Conservation (phyloP, 768 basidiomycete species). For the Kwoniella bestiolae region DNA sequence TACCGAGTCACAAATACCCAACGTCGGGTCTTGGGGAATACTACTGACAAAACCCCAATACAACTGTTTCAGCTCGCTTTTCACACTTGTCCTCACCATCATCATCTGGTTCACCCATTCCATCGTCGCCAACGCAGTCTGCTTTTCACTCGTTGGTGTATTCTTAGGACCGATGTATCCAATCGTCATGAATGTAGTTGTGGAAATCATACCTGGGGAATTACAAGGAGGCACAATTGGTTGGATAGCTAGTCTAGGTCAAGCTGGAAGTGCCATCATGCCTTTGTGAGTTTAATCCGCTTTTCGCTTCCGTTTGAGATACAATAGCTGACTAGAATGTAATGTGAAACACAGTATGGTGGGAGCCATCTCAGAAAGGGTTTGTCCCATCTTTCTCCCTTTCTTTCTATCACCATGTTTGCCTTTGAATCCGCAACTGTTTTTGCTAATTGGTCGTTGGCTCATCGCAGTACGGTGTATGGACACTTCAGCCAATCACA, state of each 20-base stretch:
- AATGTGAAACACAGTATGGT: too few species aligned
- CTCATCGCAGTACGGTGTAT: slow-evolving; percentile 38
- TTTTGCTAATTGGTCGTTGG: neutral
- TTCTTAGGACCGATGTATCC: slow-evolving; percentile 79
- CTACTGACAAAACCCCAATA: neutral
- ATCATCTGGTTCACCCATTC: slow-evolving; percentile 72
- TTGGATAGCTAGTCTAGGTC: slow-evolving; percentile 56
- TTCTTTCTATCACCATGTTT: neutral
- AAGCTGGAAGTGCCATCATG: slow-evolving; percentile 57
- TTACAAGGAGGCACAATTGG: slow-evolving; percentile 66
- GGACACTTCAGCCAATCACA: slow-evolving; percentile 46
- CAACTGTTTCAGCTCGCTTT: slow-evolving; percentile 22
- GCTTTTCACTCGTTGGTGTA: slow-evolving; percentile 69
- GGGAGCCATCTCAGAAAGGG: slow-evolving; percentile 40
- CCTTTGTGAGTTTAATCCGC: slow-evolving; percentile 58
- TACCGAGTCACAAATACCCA: too few species aligned
- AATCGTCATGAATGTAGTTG: slow-evolving; percentile 62
- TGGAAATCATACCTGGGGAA: slow-evolving; percentile 71
- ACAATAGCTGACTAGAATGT: too few species aligned
- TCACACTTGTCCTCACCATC: slow-evolving; percentile 63
- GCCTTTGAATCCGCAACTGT: neutral
- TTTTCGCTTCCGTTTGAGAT: too few species aligned
- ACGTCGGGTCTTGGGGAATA: too few species aligned
- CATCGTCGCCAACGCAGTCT: slow-evolving; percentile 68
- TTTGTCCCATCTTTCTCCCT: slow-evolving; percentile 16